Conservation (phyloP, 2,329 filamentous ascomycete species). For the Trichoderma koningii region DNA sequence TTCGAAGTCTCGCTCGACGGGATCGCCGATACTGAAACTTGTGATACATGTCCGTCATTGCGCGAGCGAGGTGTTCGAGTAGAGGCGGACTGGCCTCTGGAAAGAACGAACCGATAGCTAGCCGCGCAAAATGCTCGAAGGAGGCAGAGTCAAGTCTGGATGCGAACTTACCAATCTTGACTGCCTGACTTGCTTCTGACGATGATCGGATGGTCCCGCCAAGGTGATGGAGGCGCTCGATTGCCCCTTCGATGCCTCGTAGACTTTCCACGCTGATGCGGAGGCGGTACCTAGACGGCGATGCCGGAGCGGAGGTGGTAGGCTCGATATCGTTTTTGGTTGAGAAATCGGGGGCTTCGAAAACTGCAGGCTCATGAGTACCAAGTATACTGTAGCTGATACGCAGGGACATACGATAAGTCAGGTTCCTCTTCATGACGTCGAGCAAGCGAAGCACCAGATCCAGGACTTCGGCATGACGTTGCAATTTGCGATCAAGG, state of each 20-base stretch:
- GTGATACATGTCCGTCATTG: conserved; percentile 22
- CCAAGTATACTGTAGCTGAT: background rate
- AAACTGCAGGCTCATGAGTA: background rate
- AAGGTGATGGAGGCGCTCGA: conserved; percentile 22
- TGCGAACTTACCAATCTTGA: background rate
- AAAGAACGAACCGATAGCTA: conserved; percentile 15
- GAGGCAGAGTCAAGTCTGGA: background rate
- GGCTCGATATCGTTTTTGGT: background rate
- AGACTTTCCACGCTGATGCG: conserved; percentile 16
- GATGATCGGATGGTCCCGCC: conserved; percentile 16
- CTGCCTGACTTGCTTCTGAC: conserved; percentile 7
- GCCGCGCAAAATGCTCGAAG: background rate
- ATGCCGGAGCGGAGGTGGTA: background rate
- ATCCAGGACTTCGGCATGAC: conserved; percentile 21
- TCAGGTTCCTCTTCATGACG: conserved; percentile 24
- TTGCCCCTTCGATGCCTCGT: conserved; percentile 2
- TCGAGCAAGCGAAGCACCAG: conserved; percentile 17
- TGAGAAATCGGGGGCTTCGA: background rate
- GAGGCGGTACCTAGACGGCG: background rate
- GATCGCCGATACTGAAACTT: conserved; percentile 17
- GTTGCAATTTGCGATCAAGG: conserved; percentile 24
- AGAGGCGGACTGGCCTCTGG: conserved; percentile 7
- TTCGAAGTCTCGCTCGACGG: conserved; percentile 11
- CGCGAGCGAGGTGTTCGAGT: conserved; percentile 9
- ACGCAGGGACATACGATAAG: background rate